These are phyloP conservation scores for Auricularia cornea DNA, from an alignment of 768 basidiomycete genomes.

Conservation along the genomic window DNA sequence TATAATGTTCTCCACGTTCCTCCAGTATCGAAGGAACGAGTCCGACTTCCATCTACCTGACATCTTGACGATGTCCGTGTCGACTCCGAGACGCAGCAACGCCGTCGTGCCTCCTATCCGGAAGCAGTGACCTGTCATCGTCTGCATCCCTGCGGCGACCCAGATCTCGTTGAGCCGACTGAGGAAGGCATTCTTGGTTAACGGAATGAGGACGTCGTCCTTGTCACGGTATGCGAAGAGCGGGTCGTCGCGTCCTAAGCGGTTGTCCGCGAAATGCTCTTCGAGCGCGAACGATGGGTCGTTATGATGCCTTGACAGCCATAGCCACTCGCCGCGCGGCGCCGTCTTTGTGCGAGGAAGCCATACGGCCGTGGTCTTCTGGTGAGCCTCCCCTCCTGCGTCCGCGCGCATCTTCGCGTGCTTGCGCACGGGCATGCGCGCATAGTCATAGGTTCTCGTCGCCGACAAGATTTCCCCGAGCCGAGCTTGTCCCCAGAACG, in stretches of 20 bases:
- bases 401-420: not conserved
- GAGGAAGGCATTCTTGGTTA: not conserved
- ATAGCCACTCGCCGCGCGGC: not conserved
- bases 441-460: not conserved
- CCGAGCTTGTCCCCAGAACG: conserved; percentile 33
- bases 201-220: not conserved
- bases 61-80: not conserved
- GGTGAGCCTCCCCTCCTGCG: not conserved
- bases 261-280: not conserved
- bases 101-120: not conserved
- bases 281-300: not conserved
- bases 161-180: not conserved
- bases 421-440: not conserved
- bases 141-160: not conserved
- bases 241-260: not conserved
- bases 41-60: not conserved
- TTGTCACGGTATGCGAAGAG: not conserved
- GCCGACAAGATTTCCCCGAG: conserved; percentile 25
- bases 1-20: not conserved
- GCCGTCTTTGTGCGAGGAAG: not conserved
- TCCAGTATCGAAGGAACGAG: not conserved
- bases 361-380: not conserved
- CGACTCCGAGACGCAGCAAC: not conserved
- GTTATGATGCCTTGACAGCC: not conserved
- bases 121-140: not conserved